Base-by-base conservation (phyloP, 768 basidiomycete species). In the Auriculariales sp. region DNA sequence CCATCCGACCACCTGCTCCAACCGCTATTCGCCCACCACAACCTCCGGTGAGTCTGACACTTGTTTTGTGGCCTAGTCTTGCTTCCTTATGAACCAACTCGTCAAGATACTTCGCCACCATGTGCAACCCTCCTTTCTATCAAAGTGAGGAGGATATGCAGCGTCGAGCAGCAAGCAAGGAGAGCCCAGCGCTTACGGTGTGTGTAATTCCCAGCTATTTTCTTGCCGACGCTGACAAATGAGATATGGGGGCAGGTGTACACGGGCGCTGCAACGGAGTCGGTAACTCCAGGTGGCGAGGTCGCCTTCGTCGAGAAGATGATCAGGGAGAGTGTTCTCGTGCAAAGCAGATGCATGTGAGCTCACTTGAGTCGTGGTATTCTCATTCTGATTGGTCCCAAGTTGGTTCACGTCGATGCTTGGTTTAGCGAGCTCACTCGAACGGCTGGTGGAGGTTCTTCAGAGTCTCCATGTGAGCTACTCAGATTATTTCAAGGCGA, bases 51-150 rank as follows among this genome's bases (percentile, higher is more conserved):
- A 28, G 39, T 44, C 19, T 49, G 17, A 30, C 39, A 47, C 45
- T 3, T 33, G 22, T 22, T 49, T 6, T 17, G 28, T n/a, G 22
- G 22, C 10, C 22, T 28, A 51, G 25, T 3, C 25, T 19, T 25
- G 52, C 48, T 46, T 9, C 22, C 47, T 39, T 10, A 0, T 49
- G 44, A 19, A 33, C 34, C 7, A 28, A 3, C 25, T 3, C 10
- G 6, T 9, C 10, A 48, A 79, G 75, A 3, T 78, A 80, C 57
- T 77, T 83, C 51, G 90, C 94, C 55, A 78, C 81, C 0, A 89
- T 98, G 79, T 97, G 93, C 65, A 99, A 98, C 62, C 94, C 94
- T 0, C 94, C 94, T 0, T 99, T 99, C 64, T 98, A 95, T 59
- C 61, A 69, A n/a, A 85, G 79, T 50, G 58, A 62, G 1, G 76